A percentile compares a stretch with the other conserved stretches of the same genome.
These are phyloP conservation scores for Hibiscus mutabilis DNA, from an alignment of 345 rosid species.

Conservation along the genomic window DNA sequence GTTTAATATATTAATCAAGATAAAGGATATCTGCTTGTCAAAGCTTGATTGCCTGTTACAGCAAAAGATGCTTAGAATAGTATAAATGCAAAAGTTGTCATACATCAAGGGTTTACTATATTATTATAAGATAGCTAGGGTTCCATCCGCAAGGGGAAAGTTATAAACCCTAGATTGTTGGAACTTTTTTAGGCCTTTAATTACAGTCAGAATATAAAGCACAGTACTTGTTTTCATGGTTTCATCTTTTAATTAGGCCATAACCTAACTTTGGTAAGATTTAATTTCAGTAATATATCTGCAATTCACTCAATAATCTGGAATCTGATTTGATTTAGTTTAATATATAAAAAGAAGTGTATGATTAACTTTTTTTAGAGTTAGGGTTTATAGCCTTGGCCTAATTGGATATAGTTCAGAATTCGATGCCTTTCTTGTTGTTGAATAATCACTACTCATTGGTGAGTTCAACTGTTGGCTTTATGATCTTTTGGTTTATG, in stretches of 20 bases:
- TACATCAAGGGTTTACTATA: background rate
- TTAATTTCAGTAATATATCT: background rate
- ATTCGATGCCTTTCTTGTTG: slow-evolving; percentile 1
- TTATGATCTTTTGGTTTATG: no score
- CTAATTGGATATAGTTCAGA: background rate
- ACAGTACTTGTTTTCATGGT: background rate
- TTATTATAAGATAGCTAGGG: background rate
- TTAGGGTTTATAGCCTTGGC: background rate
- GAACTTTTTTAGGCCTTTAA: background rate
- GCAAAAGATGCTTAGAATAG: slow-evolving; percentile 4
- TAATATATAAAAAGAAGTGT: background rate
- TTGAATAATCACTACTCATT: background rate
- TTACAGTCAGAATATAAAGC: background rate
- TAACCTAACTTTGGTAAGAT: background rate
- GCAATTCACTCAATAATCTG: no score
- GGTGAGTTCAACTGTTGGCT: no score
- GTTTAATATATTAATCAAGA: background rate
- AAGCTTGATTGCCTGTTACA: background rate
- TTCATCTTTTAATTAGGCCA: background rate
- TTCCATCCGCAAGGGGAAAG: background rate
- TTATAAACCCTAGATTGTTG: slow-evolving; percentile 2
- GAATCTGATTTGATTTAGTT: slow-evolving; percentile 11
- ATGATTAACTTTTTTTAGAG: background rate
- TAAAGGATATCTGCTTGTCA: background rate
- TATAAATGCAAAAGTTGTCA: background rate